phyloP scores from a whole-genome alignment of 768 basidiomycete genomes.

The Suillus placidus region DNA sequence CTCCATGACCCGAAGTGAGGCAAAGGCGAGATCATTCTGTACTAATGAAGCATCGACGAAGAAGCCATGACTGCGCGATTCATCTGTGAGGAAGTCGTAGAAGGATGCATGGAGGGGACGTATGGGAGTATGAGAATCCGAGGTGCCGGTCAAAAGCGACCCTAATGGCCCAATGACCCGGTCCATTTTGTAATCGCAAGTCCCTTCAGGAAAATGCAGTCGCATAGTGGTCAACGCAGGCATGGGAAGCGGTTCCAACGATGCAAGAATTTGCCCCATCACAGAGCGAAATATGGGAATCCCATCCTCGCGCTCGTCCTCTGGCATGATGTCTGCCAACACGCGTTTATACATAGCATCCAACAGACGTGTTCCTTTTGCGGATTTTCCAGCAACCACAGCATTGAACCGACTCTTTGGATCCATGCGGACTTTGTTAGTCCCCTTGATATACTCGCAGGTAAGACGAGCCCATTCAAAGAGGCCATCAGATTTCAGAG shows the following conservation, averaged over 20 bases:
- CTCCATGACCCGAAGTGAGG: conserved; percentile 31
- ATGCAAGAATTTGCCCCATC: conserved; percentile 5
- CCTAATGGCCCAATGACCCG: neutral
- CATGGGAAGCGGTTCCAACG: conserved; percentile 8
- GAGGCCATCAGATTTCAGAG: conserved; percentile 10
- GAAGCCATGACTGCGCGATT: conserved; percentile 16
- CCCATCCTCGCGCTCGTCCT: neutral
- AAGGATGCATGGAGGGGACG: conserved; percentile 30
- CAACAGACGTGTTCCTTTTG: conserved; percentile 1
- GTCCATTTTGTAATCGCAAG: conserved; percentile 28
- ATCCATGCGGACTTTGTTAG: neutral
- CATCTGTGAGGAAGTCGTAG: conserved; percentile 26
- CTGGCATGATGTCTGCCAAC: conserved; percentile 1
- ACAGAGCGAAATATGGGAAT: conserved; percentile 6
- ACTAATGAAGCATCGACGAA: neutral
- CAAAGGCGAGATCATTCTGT: conserved; percentile 13
- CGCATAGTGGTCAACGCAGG: neutral
- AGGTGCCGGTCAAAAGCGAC: conserved; percentile 7
- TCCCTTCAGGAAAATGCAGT: neutral
- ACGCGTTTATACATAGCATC: conserved; percentile 7
- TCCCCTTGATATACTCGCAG: conserved; percentile 11
- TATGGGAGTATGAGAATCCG: conserved; percentile 2
- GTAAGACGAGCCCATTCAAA: conserved; percentile 15
- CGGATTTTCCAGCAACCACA: neutral
- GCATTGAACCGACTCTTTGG: conserved; percentile 4